These are phyloP conservation scores for Kwoniella shivajii DNA, from an alignment of 1,284 basidiomycete genomes.

Conservation along the genomic window DNA sequence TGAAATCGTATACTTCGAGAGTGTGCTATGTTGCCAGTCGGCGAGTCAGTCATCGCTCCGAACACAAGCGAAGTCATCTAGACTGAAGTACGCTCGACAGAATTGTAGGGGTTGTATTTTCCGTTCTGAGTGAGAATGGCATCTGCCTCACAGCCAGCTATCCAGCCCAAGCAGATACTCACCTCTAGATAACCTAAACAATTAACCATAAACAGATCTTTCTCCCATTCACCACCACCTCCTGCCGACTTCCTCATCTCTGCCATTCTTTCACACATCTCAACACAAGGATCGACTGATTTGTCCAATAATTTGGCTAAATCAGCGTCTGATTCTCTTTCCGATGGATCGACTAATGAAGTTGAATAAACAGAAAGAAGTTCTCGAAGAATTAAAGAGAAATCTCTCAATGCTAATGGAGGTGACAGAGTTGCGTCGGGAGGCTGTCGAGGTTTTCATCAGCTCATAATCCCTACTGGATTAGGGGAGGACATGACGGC, in stretches of 20 bases:
- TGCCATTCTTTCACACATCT: conserved; percentile 70
- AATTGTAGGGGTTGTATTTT: too few relatives aligned
- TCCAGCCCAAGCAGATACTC: conserved; percentile 35
- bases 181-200: conserved; percentile 78
- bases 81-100: too few relatives aligned
- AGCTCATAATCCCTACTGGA: too few relatives aligned
- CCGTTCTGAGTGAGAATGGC: too few relatives aligned
- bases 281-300: conserved; percentile 78
- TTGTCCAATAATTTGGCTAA: conserved; percentile 74
- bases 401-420: conserved; percentile 75
- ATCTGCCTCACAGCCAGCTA: too few relatives aligned
- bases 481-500: too few relatives aligned
- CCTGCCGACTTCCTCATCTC: conserved; percentile 61
- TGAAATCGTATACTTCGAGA: conserved; percentile 73
- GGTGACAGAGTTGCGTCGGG: conserved; percentile 76
- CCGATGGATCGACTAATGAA: conserved; percentile 62
- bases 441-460: conserved; percentile 57
- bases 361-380: conserved; percentile 85
- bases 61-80: too few relatives aligned
- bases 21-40: conserved; percentile 59
- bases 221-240: conserved; percentile 67
- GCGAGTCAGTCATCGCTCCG: conserved; percentile 2
- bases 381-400: conserved; percentile 78
- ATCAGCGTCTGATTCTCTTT: conserved; percentile 54
- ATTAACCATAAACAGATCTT: conserved; percentile 77